Conservation (phyloP, 176 grass and related monocot genomes). For the Musa acuminata region DNA sequence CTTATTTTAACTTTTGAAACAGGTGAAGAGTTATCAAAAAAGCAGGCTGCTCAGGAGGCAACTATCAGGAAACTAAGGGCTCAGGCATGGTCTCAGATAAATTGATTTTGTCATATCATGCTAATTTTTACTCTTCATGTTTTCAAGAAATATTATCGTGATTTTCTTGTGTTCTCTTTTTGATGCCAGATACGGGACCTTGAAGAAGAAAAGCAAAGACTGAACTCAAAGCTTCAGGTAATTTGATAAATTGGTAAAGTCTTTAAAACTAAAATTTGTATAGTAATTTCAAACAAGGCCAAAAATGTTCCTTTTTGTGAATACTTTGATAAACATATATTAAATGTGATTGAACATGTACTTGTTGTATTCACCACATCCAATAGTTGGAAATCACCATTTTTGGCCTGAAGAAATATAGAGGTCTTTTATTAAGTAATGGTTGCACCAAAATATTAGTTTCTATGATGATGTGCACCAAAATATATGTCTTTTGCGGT, state of each 20-base stretch:
- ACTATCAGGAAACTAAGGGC: conserved; percentile 96
- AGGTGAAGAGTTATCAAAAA: conserved; percentile 98
- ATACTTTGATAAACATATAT: too few relatives aligned
- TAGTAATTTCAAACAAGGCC: too few relatives aligned
- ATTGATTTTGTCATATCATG: conserved; percentile 7
- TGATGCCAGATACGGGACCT: conserved; percentile 83
- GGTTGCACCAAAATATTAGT: too few relatives aligned
- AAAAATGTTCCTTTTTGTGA: too few relatives aligned
- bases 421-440: too few relatives aligned
- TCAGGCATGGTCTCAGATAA: conserved; percentile 51
- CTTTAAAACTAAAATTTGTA: too few relatives aligned
- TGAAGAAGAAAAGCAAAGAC: conserved; percentile 94
- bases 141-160: conserved; percentile 8
- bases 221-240: conserved; percentile 98
- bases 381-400: too few relatives aligned
- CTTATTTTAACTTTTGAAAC: conserved; percentile 30
- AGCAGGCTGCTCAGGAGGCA: conserved; percentile 97
- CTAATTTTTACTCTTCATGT: conserved; percentile 13
- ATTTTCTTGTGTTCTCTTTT: conserved; percentile 21
- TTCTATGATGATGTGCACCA: too few relatives aligned
- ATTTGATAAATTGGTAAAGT: background rate
- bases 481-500: too few relatives aligned
- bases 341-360: too few relatives aligned
- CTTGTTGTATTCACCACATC: too few relatives aligned
- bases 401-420: too few relatives aligned